Evolutionary conservation across 1,284 basidiomycete species (phyloP).

Genomic region (Apiotrichum brassicae): DNA sequence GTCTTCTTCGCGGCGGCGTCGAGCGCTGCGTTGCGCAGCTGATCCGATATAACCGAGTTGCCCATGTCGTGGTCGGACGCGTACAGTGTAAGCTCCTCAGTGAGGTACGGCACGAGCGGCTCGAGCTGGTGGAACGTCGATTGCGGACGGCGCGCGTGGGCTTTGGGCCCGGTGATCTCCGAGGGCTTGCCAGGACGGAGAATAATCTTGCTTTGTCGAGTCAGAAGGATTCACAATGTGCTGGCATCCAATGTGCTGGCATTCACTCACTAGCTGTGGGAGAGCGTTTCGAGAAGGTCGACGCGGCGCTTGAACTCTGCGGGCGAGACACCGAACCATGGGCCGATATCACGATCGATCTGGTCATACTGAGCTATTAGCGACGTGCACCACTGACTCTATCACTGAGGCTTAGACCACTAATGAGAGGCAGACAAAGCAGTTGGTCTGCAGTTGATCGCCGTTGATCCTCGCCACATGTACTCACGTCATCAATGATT

Average conservation of each 20-base stretch:
- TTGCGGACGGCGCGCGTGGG: conserved; percentile 19
- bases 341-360: conserved; percentile 39
- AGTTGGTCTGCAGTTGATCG: background rate
- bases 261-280: conserved; percentile 33
- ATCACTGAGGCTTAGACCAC: no score
- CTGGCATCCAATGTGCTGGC: no score
- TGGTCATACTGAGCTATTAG: conserved; percentile 39
- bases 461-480: background rate
- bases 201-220: conserved; percentile 28
- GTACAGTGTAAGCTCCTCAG: conserved; percentile 29
- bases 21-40: conserved; percentile 28
- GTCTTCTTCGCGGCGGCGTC: conserved; percentile 20
- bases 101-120: conserved; percentile 34
- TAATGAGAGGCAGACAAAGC: no score
- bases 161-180: conserved; percentile 28
- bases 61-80: conserved; percentile 45
- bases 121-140: conserved; percentile 30
- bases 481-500: conserved; percentile 47
- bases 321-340: conserved; percentile 41
- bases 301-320: conserved; percentile 30
- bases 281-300: conserved; percentile 15
- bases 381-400: no score
- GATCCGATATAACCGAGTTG: conserved; percentile 33
- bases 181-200: conserved; percentile 26
- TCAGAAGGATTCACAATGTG: no score